Base-by-base conservation (phyloP, 768 basidiomycete genomes). In the Tricholomella constricta region DNA sequence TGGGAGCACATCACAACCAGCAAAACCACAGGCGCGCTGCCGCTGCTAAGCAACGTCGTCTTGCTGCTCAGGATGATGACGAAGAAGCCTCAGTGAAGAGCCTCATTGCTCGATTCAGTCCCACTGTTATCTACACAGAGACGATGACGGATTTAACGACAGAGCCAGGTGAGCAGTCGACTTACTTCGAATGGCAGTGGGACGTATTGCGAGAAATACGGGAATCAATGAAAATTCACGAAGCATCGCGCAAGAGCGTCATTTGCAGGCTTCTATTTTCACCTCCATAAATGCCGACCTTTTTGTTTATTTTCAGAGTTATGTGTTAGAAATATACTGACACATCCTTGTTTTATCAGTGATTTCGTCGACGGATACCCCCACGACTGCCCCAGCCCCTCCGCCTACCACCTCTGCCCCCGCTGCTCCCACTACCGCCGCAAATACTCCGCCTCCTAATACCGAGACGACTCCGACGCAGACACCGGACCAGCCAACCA, bases 91-190 rank as follows among this genome's bases (percentile, higher is more conserved):
- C 44, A 20, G 17, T 54, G 23, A 49, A 61, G 17, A 51, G 51
- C 42, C 55, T 63, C 26, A 31, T 57, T 41, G 56, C 58, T 45
- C 52, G 61, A 8, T 64, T 58, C 41, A 58, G 55, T 29, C 63
- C 63, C 2, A 62, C 61, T 14, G 53, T 48, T n/a, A 5, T 31
- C 8, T 62, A 53, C 45, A 51, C 60, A 14, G 51, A 48, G 19
- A 51, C 54, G 17, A 40, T 38, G 23, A 51, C 55, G 12, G 50
- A 48, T 4, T 17, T 34, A 51, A 17, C n/a, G 32, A 26, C 19
- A 19, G 38, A 51, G 45, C 32, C 44, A 20, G 32, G 50, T 55
- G 35, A 56, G 52, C 40, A 23, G 5, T 9, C 6, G 34, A 41
- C 19, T 29, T 36, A 37, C 7, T 52, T 40, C 14, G 6, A 27